Conservation (phyloP, 495 filamentous ascomycete species). For the Paragyromitra xinjiangensis region DNA sequence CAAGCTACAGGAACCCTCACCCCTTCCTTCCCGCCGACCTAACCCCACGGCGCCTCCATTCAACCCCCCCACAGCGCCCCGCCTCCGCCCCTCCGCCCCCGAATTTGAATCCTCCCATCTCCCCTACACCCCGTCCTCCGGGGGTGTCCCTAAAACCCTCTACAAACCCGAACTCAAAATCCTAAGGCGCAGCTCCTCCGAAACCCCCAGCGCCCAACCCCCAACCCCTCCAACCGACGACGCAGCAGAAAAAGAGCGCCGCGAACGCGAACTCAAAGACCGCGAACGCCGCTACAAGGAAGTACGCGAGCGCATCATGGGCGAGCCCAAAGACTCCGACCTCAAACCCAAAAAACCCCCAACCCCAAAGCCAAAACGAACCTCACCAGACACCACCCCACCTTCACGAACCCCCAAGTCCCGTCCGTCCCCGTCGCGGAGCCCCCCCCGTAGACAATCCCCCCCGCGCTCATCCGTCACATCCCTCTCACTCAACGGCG, state of each 20-base stretch:
- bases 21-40: slow-evolving; percentile 30
- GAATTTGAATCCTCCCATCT: slow-evolving; percentile 27
- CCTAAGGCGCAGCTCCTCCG: slow-evolving; percentile 49
- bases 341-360: neutral
- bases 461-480: slow-evolving; percentile 40
- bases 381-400: slow-evolving; percentile 16
- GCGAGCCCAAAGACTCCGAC: neutral
- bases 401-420: slow-evolving; percentile 3
- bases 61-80: slow-evolving; percentile 23
- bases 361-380: slow-evolving; percentile 14
- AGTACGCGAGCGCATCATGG: slow-evolving; percentile 54
- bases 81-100: slow-evolving; percentile 28
- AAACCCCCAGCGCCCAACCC: neutral
- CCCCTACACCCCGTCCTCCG: slow-evolving; percentile 29
- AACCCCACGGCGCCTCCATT: slow-evolving; percentile 33
- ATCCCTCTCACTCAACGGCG: slow-evolving; percentile 50
- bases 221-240: slow-evolving; percentile 16
- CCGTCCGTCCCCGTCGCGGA: neutral
- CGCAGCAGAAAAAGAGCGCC: slow-evolving; percentile 43
- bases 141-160: slow-evolving; percentile 50
- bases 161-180: slow-evolving; percentile 56
- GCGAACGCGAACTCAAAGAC: slow-evolving; percentile 50
- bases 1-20: slow-evolving; percentile 20
- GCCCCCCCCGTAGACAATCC: neutral
- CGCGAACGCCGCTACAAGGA: slow-evolving; percentile 53